Evolutionary conservation across 257 asterid species (phyloP), one percentile per base, ranked within the genome.

Genomic region (Solanum clarkiae): DNA sequence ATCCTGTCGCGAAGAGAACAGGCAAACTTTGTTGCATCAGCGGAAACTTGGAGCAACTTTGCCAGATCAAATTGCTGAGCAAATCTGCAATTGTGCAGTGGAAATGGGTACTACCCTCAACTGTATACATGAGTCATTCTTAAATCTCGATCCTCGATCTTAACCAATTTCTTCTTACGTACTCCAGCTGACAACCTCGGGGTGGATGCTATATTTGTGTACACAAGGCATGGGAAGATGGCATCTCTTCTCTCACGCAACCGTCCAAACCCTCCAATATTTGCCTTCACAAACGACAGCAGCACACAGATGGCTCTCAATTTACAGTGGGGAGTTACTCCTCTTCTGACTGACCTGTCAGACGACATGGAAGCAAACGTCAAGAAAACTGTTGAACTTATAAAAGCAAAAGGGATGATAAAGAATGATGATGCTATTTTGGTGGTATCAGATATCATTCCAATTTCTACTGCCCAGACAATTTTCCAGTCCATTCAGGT

Each of bases 241-340:
- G 98, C 98, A 2, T 92, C 95, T 16, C 91, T 95, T 10, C 93
- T 95, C 86, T 93, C 98, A 14, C 88, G 97, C 4, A 93, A 91
- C 89, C 93, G 98, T 5, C 97, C 98, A 42, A 91, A 93, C 82
- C 90, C 97, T 55, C 97, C 98, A 2, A 91, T 94, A 84, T 94
- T 95, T 79, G 98, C 95, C 0, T 94, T 95, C 90, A 95, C 98
- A 15, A 88, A 90, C 53, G 90, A 93, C 85, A 85, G 84, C 87
- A 89, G 92, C 89, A 93, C 97, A 2, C 84, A 94, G 80, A 93
- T 93, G 98, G 93, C 93, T 20, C 94, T 95, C 32, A 93, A 87
- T 86, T 56, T 93, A 87, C 95, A 89, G 65, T 95, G 98, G 98
- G 98, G 98, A 40, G 95, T 95, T 4, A 93, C 93, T 42, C 93